Evolutionary conservation across 2,329 filamentous ascomycete species (phyloP), one percentile per base, ranked within the genome.

Genomic region (Tolypocladium ophioglossoides): DNA sequence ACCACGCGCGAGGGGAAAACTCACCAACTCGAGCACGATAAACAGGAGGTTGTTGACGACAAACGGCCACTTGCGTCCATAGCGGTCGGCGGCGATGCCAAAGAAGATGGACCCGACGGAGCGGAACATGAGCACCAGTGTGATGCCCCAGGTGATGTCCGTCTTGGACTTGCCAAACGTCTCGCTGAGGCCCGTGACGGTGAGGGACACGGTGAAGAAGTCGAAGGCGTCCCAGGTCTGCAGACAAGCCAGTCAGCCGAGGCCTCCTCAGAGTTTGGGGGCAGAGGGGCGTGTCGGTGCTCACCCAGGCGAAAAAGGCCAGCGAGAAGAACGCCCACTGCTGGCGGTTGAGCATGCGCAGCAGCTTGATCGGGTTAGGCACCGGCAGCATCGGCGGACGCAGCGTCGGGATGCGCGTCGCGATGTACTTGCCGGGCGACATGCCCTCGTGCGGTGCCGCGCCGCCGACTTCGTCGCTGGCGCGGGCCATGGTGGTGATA

Each of bases 41-140:
- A 91, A 83, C 22, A 91, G 74, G 24, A 89, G 56, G 69, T 90
- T 87, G 70, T 91, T 91, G 56, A 86, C 64, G 16, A 91, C 77
- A 72, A 91, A 89, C 1, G 86, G 86, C 84, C 86, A 89, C 64
- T 81, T 82, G 50, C 80, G 70, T 5, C 80, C 80, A 58, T 79
- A 83, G 38, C 78, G 72, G 67, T 83, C 80, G 22, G 75, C 70
- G 0, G 76, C 76, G 30, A 81, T 71, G 57, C 80, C 80, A 53
- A 83, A 83, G 11, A 74, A 22, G 46, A 80, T 67, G 5, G 78
- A 76, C 0, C 80, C 80, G 12, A 80, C 69, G 6, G 78, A 78
- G 54, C 81, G 76, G 58, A 84, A 75, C 78, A 84, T 83, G 52
- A 84, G 72, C 1, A 83, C 80, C 7, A 84, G 70, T 0, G 82